Evolutionary conservation across 1,284 basidiomycete genomes (phyloP).

Genomic region (Malassezia furfur): DNA sequence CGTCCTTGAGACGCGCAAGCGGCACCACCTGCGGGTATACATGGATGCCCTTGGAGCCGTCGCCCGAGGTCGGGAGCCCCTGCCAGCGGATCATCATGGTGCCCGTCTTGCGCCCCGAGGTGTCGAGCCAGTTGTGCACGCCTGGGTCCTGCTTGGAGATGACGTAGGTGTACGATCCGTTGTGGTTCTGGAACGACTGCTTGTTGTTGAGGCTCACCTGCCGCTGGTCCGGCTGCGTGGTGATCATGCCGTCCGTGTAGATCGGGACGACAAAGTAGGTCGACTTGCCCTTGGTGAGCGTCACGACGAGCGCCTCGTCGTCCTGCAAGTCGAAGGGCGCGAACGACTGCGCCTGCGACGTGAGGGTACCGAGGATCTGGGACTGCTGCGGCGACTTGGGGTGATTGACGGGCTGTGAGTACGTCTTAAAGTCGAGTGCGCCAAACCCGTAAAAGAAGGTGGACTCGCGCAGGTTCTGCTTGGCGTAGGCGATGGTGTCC

Average conservation of each 20-base stretch:
- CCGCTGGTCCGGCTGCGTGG: slow-evolving; percentile 1
- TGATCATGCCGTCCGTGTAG: slow-evolving; percentile 9
- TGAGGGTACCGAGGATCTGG: slow-evolving; percentile 11
- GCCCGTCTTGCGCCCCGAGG: slow-evolving; percentile 2
- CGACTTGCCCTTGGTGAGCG: slow-evolving; percentile 7
- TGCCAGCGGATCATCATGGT: slow-evolving; percentile 19
- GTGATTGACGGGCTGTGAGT: not conserved
- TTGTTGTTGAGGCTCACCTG: slow-evolving; percentile 16
- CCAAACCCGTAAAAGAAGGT: slow-evolving; percentile 18
- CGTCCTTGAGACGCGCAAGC: not conserved
- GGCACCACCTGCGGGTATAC: slow-evolving; percentile 3
- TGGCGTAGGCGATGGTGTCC: slow-evolving; percentile 5
- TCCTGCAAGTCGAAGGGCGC: slow-evolving; percentile 4
- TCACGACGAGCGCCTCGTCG: slow-evolving; percentile 15
- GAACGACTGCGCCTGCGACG: slow-evolving; percentile 17
- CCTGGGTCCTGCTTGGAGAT: slow-evolving; percentile 10
- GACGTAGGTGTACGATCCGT: slow-evolving; percentile 17
- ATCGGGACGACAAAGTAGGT: slow-evolving; percentile 15
- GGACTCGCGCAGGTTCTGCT: slow-evolving; percentile 1
- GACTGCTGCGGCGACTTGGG: slow-evolving; percentile 5
- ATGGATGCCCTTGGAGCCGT: slow-evolving; percentile 3
- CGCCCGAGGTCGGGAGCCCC: slow-evolving; percentile 2
- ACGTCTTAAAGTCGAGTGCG: slow-evolving; percentile 16
- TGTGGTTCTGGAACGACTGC: slow-evolving; percentile 13
- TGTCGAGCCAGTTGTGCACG: slow-evolving; percentile 15